Evolutionary conservation across 306 rosid species (phyloP), one percentile per base, ranked within the genome.

Genomic region (Abrus precatorius): DNA sequence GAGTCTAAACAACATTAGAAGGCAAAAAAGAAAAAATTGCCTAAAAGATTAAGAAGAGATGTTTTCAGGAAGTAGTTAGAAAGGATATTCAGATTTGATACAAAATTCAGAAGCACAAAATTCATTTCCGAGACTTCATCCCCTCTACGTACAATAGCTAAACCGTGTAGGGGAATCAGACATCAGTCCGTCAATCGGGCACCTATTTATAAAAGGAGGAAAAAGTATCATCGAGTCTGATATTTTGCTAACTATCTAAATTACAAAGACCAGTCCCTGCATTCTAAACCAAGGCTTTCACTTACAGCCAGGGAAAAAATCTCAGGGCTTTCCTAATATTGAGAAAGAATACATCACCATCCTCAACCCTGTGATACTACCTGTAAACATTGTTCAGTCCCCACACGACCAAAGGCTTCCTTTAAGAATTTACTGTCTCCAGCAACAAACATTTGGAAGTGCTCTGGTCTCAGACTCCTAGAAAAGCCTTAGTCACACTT

Each of bases 401-500:
- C 81, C 82, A 47, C 82, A 71, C 72, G 62, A 85, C 86, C 92
- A 66, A 79, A 79, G 69, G 82, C 91, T 85, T 89, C 88, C 86
- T 82, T 85, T 77, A 78, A 29, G 59, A 84, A 85, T 72, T 76
- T 80, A 66, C 64, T 65, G 74, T 67, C 81, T 73, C 82, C 49
- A 38, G 67, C 60, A 74, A 77, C 74, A 74, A 57, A 70, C 68
- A 76, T 30, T 28, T 61, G 84, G 83, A 94, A 86, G 85, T 84
- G 85, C 85, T 83, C 85, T 60, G 89, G 86, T 84, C 85, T 81
- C 50, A 27, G 60, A 74, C 84, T 49, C 66, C 32, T 71, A 2
- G 52, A 77, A 72, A 79, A 64, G 63, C 83, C 88, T 87, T 92
- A 96, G 87, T 96, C 99, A 40, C 99, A 95, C 86, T 95, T 95